Conservation (phyloP, 2,329 filamentous ascomycete genomes). For the Ceratocystiopsis minuta region DNA sequence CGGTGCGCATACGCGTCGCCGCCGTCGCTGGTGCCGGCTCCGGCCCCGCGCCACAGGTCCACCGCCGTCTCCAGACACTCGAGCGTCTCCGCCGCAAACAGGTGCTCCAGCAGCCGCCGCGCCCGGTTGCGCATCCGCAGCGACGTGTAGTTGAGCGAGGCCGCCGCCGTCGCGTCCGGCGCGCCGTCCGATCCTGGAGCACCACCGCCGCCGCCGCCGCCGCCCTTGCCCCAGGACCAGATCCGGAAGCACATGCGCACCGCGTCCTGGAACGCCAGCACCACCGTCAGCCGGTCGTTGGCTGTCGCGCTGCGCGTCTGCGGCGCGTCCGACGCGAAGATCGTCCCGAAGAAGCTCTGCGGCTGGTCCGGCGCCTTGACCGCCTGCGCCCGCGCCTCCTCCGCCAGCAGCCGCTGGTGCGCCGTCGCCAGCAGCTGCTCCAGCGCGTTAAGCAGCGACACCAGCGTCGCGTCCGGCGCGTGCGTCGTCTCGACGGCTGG, state of each 20-base stretch:
- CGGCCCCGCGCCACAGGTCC: slow-evolving; percentile 53
- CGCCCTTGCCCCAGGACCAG: slow-evolving; percentile 51
- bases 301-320: slow-evolving; percentile 71
- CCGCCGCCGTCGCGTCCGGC: slow-evolving; percentile 47
- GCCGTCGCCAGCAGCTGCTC: slow-evolving; percentile 78
- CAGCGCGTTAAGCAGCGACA: slow-evolving; percentile 78
- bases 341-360: slow-evolving; percentile 82
- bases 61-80: slow-evolving; percentile 88
- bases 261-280: slow-evolving; percentile 92
- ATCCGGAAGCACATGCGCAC: slow-evolving; percentile 83
- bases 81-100: slow-evolving; percentile 80
- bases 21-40: slow-evolving; percentile 21
- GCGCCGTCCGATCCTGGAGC: slow-evolving; percentile 22
- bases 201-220: background rate
- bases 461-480: slow-evolving; percentile 53
- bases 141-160: slow-evolving; percentile 82
- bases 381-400: slow-evolving; percentile 51
- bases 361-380: slow-evolving; percentile 66
- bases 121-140: slow-evolving; percentile 80
- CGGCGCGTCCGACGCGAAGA: slow-evolving; percentile 62
- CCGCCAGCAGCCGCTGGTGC: slow-evolving; percentile 62
- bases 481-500: slow-evolving; percentile 11
- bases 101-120: slow-evolving; percentile 71
- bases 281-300: slow-evolving; percentile 80
- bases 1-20: slow-evolving; percentile 13